Conservation (phyloP, 108 stramenopile genomes). For the Chaetoceros muelleri region DNA sequence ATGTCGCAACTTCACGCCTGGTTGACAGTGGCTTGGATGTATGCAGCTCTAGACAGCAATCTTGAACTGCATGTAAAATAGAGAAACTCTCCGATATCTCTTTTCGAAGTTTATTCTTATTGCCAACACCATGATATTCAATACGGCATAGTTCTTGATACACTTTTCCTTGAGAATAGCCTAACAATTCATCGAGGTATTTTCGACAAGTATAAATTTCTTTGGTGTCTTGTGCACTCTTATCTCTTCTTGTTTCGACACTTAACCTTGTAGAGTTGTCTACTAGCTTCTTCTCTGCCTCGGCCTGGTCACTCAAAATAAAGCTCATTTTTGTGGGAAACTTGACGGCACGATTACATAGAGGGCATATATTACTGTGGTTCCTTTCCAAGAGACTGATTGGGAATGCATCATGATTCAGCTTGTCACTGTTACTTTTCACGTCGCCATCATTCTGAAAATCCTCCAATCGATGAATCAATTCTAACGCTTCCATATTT, state of each 20-base stretch:
- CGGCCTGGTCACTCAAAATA: slow-evolving; percentile 3
- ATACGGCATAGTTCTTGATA: slow-evolving; percentile 14
- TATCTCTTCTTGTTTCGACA: not conserved
- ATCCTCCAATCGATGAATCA: too few species aligned
- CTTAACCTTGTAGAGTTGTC: too few species aligned
- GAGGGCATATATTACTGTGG: slow-evolving; percentile 7
- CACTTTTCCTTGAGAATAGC: slow-evolving; percentile 8
- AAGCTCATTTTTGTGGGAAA: slow-evolving; percentile 17
- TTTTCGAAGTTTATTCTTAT: slow-evolving; percentile 15
- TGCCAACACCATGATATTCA: slow-evolving; percentile 17
- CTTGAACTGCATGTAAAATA: slow-evolving; percentile 17
- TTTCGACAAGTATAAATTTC: slow-evolving; percentile 10
- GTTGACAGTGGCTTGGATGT: too few species aligned
- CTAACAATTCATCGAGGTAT: slow-evolving; percentile 17
- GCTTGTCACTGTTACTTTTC: too few species aligned
- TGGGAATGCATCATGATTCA: too few species aligned
- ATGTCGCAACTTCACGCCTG: not conserved
- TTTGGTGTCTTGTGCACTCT: not conserved
- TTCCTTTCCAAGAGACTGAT: not conserved
- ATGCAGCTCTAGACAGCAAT: slow-evolving; percentile 10
- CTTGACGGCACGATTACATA: slow-evolving; percentile 10
- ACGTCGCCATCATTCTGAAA: too few species aligned
- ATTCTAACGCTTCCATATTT: slow-evolving; percentile 3
- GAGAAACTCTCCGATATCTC: slow-evolving; percentile 15
- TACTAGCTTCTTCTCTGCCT: slow-evolving; percentile 4